Evolutionary conservation across 176 grass and related monocot genomes (phyloP), one percentile per base, ranked within the genome.

Genomic region (Carex littledalei): DNA sequence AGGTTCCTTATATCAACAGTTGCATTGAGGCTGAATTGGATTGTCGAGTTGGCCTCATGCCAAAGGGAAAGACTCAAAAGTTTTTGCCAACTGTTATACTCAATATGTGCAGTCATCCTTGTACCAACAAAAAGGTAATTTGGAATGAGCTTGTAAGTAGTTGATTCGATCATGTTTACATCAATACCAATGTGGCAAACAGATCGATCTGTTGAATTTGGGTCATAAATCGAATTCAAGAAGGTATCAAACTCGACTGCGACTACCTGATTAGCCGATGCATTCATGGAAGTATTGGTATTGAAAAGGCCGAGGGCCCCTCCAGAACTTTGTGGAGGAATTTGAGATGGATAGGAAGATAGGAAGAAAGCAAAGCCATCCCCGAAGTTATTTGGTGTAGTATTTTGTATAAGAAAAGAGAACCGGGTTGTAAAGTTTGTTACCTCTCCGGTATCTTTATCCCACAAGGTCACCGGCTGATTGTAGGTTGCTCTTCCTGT

Each of bases 401-500:
- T 13, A 0, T 31, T 0, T 18, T 70, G 47, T 0, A 88, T 91
- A 45, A 17, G 24, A 84, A 91, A 88, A 84, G 41, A 70, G 84
- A 91, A 91, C 4, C 57, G 78, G 1, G 86, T 67, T 3, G 58
- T 16, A 80, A 91, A 91, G 83, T 81, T 91, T 6, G 89, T 81
- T 1, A 50, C 79, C 58, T 91, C 35, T 79, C 79, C 84, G 14
- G 84, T 88, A 70, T 31, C 17, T 18, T 8, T 11, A 66, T 91
- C 84, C 86, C 86, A 91, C 16, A 91, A 81, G 69, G 78, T 79
- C 5, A 86, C 15, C 2, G 84, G 29, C 3, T 84, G 49, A 57
- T 11, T 64, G 89, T 88, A 63, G 20, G 49, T 34, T 4, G 52
- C 89, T 58, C 84, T 70, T 13, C 89, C 86, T 21, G 21, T 50